phyloP scores from a whole-genome alignment of 1,284 basidiomycete genomes.

The Apiotrichum mycotoxinovorans region DNA sequence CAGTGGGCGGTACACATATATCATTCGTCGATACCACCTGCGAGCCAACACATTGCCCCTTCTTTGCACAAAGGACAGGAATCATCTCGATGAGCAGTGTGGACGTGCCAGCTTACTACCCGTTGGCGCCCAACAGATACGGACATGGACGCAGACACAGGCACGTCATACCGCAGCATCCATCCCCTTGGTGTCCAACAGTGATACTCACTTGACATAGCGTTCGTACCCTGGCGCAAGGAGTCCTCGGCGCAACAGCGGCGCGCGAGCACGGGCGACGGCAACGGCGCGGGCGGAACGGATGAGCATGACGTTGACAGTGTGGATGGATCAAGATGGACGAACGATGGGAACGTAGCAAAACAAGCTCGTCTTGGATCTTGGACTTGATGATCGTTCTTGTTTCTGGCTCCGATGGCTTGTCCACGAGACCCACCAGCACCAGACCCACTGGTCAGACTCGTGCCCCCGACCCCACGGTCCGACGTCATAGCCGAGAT shows the following conservation, averaged over 20 bases:
- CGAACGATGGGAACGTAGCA: background rate
- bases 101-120: background rate
- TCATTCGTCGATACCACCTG: background rate
- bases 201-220: constrained; percentile 4
- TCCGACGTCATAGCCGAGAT: background rate
- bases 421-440: too few relatives aligned
- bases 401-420: background rate
- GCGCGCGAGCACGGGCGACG: background rate
- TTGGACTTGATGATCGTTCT: too few relatives aligned
- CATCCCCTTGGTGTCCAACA: too few relatives aligned
- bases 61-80: too few relatives aligned
- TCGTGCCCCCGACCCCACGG: background rate
- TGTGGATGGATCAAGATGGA: background rate
- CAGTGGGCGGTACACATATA: background rate
- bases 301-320: background rate
- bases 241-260: constrained; percentile 4
- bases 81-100: background rate
- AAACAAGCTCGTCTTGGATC: too few relatives aligned
- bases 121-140: too few relatives aligned
- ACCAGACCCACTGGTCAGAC: too few relatives aligned
- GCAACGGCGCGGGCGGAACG: background rate
- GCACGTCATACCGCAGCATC: too few relatives aligned
- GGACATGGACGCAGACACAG: too few relatives aligned
- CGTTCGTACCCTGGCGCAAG: constrained; percentile 7
- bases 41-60: too few relatives aligned